phyloP scores from a whole-genome alignment of 352 stramenopile genomes.

The Phytophthora meadii region DNA sequence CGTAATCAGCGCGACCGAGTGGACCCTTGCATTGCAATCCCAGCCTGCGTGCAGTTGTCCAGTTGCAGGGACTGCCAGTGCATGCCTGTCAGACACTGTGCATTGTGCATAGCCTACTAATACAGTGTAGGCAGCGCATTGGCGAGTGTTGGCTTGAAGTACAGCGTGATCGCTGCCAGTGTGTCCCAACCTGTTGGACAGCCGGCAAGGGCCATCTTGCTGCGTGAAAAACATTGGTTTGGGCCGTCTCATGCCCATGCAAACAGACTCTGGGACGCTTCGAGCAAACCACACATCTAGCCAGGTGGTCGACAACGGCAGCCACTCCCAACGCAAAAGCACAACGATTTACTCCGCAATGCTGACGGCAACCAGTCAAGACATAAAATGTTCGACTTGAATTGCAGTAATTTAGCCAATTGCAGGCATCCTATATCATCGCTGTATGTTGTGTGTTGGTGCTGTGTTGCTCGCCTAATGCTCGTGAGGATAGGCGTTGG shows the following conservation, averaged over 20 bases:
- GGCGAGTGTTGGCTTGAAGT: background rate
- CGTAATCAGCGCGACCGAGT: slow-evolving; percentile 4
- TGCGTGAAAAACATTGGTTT: slow-evolving; percentile 11
- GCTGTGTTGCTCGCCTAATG: slow-evolving; percentile 9
- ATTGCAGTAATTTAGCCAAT: slow-evolving; percentile 45
- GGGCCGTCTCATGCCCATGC: background rate
- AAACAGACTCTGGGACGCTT: slow-evolving; percentile 9
- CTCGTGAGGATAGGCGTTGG: slow-evolving; percentile 14
- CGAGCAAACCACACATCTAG: background rate
- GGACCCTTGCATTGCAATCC: background rate
- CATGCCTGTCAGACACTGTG: no score
- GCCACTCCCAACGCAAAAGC: background rate
- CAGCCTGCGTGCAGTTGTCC: no score
- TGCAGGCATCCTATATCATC: slow-evolving; percentile 42
- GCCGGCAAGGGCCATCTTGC: slow-evolving; percentile 3
- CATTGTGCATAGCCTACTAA: no score
- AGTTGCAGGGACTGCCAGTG: no score
- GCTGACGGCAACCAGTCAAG: slow-evolving; percentile 1
- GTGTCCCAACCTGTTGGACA: slow-evolving; percentile 17
- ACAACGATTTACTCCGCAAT: background rate
- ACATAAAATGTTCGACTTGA: slow-evolving; percentile 40
- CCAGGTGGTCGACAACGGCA: slow-evolving; percentile 6
- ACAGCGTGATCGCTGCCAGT: background rate
- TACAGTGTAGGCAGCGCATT: no score
- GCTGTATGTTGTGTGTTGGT: slow-evolving; percentile 21